Evolutionary conservation across 2,329 filamentous ascomycete species (phyloP), one percentile per base, ranked within the genome.

Genomic region (Phialemoniopsis sp.): DNA sequence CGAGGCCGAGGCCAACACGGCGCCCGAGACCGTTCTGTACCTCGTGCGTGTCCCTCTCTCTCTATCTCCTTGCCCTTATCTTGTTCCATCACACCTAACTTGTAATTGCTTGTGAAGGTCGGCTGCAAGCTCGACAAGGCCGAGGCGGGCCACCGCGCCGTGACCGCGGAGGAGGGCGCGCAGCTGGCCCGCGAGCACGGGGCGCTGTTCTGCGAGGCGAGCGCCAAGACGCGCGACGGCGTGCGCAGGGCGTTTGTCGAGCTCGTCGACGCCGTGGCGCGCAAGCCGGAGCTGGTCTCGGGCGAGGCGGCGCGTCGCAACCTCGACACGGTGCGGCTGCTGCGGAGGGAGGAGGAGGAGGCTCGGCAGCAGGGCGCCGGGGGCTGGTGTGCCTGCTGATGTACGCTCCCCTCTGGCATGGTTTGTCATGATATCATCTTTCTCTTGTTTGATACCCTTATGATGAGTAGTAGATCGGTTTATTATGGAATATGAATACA

Each of bases 41-140:
- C 50, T 76, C 45, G 71, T 69, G 57, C 31, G n/a, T n/a, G n/a
- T n/a, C n/a, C n/a, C n/a, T n/a, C n/a, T n/a, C n/a, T n/a, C n/a
- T n/a, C n/a, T n/a, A n/a, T n/a, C n/a, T n/a, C 52, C 31, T 21
- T 30, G 14, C 32, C 47, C 19, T 15, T 14, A 18, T 17, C 29
- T 41, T 13, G 37, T 21, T 26, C 29, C 32, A 31, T 30, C 33
- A 35, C 13, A 15, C n/a, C 12, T 21, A 13, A 36, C n/a, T 18
- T 26, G 13, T 19, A 16, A 29, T 10, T 14, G 26, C 36, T 4
- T 9, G 10, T 5, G 38, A 37, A 63, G 62, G 67, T 78, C 17
- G 74, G 72, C 5, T 65, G 65, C 44, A 78, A 78, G 53, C 55
- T 70, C 16, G 74, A 78, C 56, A 69, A 68, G 40, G 62, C 62